A percentile compares a stretch with the other conserved stretches of the same genome.
Evolutionary conservation across 1,139 yeast genomes (phyloP).

Genomic region (Yamadazyma membranifaciens): DNA sequence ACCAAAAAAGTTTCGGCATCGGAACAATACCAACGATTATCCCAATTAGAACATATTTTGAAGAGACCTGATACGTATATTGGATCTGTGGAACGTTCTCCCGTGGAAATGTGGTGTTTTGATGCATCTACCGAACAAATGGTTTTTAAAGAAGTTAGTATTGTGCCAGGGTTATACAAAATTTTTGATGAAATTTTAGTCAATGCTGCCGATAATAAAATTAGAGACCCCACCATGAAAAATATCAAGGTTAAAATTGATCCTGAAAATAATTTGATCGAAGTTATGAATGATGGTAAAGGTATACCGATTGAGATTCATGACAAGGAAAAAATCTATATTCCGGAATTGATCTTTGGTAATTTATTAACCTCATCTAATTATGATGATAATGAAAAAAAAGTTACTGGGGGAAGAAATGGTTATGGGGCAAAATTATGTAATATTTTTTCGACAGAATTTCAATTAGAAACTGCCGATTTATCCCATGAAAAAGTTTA

Average conservation of each 20-base stretch:
- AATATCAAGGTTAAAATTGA: slow-evolving; percentile 78
- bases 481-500: slow-evolving; percentile 60
- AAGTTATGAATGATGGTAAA: slow-evolving; percentile 87
- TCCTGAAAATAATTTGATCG: slow-evolving; percentile 69
- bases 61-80: slow-evolving; percentile 98
- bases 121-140: slow-evolving; percentile 70
- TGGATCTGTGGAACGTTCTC: slow-evolving; percentile 87
- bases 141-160: slow-evolving; percentile 67
- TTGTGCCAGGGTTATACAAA: slow-evolving; percentile 95
- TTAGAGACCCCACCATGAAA: slow-evolving; percentile 90
- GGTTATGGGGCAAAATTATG: slow-evolving; percentile 94
- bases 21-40: slow-evolving; percentile 86
- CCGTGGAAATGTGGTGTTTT: slow-evolving; percentile 82
- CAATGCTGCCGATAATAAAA: slow-evolving; percentile 98
- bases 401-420: slow-evolving; percentile 98
- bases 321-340: slow-evolving; percentile 84
- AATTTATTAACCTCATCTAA: slow-evolving; percentile 92
- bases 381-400: slow-evolving; percentile 91
- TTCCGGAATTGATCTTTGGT: slow-evolving; percentile 96
- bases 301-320: slow-evolving; percentile 97
- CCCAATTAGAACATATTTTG: slow-evolving; percentile 93
- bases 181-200: slow-evolving; percentile 97
- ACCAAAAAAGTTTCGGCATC: slow-evolving; percentile 40
- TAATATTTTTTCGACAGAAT: slow-evolving; percentile 90
- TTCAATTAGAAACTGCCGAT: slow-evolving; percentile 88